phyloP scores from a whole-genome alignment of 371 early-diverging fungal species.

The Haplosporangium sp. region DNA sequence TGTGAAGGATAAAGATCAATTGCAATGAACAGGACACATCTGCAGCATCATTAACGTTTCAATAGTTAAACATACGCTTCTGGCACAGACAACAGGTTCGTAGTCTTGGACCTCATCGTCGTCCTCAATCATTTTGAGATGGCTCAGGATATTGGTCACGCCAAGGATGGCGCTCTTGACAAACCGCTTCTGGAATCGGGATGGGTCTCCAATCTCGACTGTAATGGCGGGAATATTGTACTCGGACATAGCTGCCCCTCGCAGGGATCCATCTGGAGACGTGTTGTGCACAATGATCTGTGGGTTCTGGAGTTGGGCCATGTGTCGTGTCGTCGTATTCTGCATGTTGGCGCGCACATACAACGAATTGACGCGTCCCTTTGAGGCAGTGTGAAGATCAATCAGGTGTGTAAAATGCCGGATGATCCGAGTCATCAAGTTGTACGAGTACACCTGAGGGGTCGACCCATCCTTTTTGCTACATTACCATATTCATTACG shows the following conservation, averaged over 20 bases:
- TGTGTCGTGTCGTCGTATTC: slow-evolving; percentile 73
- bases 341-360: slow-evolving; percentile 92
- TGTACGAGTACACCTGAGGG: slow-evolving; percentile 85
- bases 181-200: slow-evolving; percentile 79
- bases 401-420: slow-evolving; percentile 84
- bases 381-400: slow-evolving; percentile 90
- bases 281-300: slow-evolving; percentile 78
- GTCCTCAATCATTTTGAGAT: slow-evolving; percentile 70
- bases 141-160: slow-evolving; percentile 72
- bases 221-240: slow-evolving; percentile 88
- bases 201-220: slow-evolving; percentile 87
- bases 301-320: slow-evolving; percentile 91
- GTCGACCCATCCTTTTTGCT: slow-evolving; percentile 76
- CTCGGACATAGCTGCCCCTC: slow-evolving; percentile 81
- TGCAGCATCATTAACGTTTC: too few species aligned
- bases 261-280: slow-evolving; percentile 77
- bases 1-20: too few species aligned
- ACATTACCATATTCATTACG: not conserved
- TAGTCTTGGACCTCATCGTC: slow-evolving; percentile 60
- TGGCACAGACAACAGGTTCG: slow-evolving; percentile 68
- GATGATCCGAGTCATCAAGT: slow-evolving; percentile 83
- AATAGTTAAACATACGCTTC: slow-evolving; percentile 50
- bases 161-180: slow-evolving; percentile 72
- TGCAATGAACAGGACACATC: too few species aligned
- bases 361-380: slow-evolving; percentile 87